Evolutionary conservation across 306 rosid genomes (phyloP), one percentile per base, ranked within the genome.

Genomic region (Prunus salicina): DNA sequence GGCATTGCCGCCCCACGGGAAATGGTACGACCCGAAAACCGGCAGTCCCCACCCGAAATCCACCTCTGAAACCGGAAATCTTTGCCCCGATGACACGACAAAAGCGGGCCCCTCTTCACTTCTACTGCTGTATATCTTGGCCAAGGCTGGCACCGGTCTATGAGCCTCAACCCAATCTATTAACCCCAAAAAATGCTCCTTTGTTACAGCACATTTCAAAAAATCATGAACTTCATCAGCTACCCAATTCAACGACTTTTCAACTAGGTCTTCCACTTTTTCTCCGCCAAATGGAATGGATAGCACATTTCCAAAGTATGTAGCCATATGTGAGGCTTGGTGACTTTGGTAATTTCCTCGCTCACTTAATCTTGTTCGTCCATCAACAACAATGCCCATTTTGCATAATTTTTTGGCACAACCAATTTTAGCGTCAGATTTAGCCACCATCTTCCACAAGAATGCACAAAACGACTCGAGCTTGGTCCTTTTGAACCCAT

Each of bases 121-220:
- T 4, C 78, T 72, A 0, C 34, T 13, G 4, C 79, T 18, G 64
- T 87, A 87, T 43, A 91, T 85, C 64, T 67, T 81, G 0, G 96
- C 81, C 72, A 91, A 13, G 0, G 83, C 86, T 0, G 77, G 81
- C 2, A 76, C 72, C 1, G 98, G 98, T 0, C 93, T 83, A 11
- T 84, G 89, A 2, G 83, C 82, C 84, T 93, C 97, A 64, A 89
- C 93, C 97, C 97, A 93, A 67, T 93, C 97, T 38, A 93, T 83
- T 0, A 90, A 84, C 11, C 94, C 89, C 13, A 90, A 62, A 76
- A 93, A 93, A 53, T 93, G 98, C 14, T 89, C 94, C 64, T 85
- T 67, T 0, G 79, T 88, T 16, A 71, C 74, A 0, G 91, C 90
- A 11, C 3, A 41, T 4, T 43, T 41, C 57, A 91, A 61, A 11